phyloP scores from a whole-genome alignment of 129 eudicot species.

The Helichrysum umbraculigerum region DNA sequence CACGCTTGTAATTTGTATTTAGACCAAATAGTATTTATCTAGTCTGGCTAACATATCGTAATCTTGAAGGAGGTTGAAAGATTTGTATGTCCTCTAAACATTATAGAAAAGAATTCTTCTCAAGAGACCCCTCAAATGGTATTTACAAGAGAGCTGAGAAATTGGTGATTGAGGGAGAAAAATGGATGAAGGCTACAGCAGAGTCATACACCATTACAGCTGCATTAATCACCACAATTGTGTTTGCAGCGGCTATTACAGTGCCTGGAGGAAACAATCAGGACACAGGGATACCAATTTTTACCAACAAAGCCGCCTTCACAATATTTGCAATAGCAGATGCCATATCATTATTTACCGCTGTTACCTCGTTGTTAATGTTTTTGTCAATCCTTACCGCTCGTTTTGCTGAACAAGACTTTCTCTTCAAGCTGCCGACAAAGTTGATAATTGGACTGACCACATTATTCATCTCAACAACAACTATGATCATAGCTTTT shows the following conservation, averaged over 20 bases:
- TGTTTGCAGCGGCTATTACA: conserved; percentile 26
- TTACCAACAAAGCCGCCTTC: conserved; percentile 10
- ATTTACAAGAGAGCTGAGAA: background rate
- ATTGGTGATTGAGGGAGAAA: conserved; percentile 11
- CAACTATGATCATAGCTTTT: conserved; percentile 23
- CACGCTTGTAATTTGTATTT: no score
- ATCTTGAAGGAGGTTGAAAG: background rate
- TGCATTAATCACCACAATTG: conserved; percentile 25
- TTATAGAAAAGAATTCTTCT: background rate
- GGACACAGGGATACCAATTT: background rate
- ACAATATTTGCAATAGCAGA: conserved; percentile 16
- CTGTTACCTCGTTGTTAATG: conserved; percentile 25
- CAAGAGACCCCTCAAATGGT: conserved; percentile 7
- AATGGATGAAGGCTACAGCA: conserved; percentile 19
- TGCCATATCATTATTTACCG: conserved; percentile 22
- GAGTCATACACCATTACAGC: background rate
- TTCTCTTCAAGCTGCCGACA: background rate
- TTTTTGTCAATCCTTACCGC: conserved; percentile 21
- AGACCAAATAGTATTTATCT: background rate
- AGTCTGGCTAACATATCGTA: background rate
- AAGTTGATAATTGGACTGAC: background rate
- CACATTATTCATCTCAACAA: conserved; percentile 11
- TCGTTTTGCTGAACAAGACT: background rate
- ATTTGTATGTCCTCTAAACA: background rate
- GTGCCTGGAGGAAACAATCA: conserved; percentile 27